These are phyloP conservation scores for Neoascochyta sp. DNA, from an alignment of 2,329 filamentous ascomycete species.

Conservation along the genomic window DNA sequence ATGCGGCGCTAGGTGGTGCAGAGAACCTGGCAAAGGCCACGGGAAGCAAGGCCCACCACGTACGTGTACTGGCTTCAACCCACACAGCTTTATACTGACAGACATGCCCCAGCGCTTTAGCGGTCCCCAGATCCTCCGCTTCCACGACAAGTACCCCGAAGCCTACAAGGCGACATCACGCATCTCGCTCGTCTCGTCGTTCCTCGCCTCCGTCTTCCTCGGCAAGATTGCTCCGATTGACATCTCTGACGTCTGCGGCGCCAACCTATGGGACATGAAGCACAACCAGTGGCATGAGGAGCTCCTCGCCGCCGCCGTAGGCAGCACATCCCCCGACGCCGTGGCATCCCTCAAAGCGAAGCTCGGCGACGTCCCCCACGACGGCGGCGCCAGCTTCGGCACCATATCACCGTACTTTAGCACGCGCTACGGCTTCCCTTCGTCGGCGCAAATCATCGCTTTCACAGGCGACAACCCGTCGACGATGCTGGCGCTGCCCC, in stretches of 20 bases:
- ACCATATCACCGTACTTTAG: constrained; percentile 75
- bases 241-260: constrained; percentile 90
- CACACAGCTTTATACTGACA: constrained; percentile 7
- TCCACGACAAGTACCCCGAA: constrained; percentile 73
- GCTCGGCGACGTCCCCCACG: constrained; percentile 73
- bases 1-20: constrained; percentile 63
- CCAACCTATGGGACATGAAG: constrained; percentile 93
- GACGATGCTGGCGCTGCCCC: constrained; percentile 85
- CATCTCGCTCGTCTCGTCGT: constrained; percentile 93
- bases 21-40: constrained; percentile 72
- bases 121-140: constrained; percentile 90
- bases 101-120: constrained; percentile 71
- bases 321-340: constrained; percentile 46
- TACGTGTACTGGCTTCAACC: constrained; percentile 44
- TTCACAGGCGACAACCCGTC: constrained; percentile 96
- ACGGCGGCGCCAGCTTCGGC: constrained; percentile 78
- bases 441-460: constrained; percentile 71
- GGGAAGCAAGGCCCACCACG: constrained; percentile 91
- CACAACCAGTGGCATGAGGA: constrained; percentile 68
- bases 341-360: constrained; percentile 67
- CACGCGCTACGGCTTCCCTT: constrained; percentile 69
- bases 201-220: constrained; percentile 85
- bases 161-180: constrained; percentile 76
- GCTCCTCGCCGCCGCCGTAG: constrained; percentile 69
- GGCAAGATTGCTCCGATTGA: constrained; percentile 85